phyloP scores from a whole-genome alignment of 495 filamentous ascomycete genomes.

The Tuber umbilicatum region DNA sequence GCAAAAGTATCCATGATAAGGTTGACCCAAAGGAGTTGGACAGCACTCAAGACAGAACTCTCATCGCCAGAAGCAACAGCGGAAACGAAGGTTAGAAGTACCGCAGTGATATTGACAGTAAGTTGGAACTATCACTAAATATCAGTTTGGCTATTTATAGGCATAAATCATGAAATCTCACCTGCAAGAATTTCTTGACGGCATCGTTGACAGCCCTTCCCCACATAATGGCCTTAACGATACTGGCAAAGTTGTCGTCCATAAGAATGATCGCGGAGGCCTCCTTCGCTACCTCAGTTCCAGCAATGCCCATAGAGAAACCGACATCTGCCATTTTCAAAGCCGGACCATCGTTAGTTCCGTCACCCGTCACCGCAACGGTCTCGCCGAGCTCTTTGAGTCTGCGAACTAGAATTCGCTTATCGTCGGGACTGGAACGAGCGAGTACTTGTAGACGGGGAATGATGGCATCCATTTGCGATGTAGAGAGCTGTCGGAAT shows the following conservation, averaged over 20 bases:
- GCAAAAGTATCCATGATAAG: constrained; percentile 95
- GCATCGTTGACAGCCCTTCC: constrained; percentile 82
- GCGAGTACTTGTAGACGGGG: constrained; percentile 77
- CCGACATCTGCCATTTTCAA: constrained; percentile 82
- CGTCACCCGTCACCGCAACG: constrained; percentile 88
- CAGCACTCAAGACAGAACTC: constrained; percentile 70
- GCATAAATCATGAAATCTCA: constrained; percentile 37
- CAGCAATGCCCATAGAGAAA: constrained; percentile 86
- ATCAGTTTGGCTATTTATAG: constrained; percentile 6
- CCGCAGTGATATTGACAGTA: constrained; percentile 85
- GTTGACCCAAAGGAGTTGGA: constrained; percentile 87
- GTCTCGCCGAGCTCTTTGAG: constrained; percentile 82
- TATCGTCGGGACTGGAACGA: constrained; percentile 77
- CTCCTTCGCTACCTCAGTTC: constrained; percentile 88
- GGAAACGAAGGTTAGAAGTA: constrained; percentile 75
- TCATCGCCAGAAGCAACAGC: constrained; percentile 60
- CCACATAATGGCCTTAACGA: constrained; percentile 82
- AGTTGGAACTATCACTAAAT: constrained; percentile 67
- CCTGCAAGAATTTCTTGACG: constrained; percentile 83
- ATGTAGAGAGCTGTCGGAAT: constrained; percentile 63
- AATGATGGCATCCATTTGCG: constrained; percentile 62
- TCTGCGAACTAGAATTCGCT: constrained; percentile 68
- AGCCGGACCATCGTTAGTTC: constrained; percentile 85
- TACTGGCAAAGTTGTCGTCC: constrained; percentile 89
- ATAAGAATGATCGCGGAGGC: constrained; percentile 90